Conservation (phyloP, 2,329 filamentous ascomycete species). For the Aspergillus phoenicis region DNA sequence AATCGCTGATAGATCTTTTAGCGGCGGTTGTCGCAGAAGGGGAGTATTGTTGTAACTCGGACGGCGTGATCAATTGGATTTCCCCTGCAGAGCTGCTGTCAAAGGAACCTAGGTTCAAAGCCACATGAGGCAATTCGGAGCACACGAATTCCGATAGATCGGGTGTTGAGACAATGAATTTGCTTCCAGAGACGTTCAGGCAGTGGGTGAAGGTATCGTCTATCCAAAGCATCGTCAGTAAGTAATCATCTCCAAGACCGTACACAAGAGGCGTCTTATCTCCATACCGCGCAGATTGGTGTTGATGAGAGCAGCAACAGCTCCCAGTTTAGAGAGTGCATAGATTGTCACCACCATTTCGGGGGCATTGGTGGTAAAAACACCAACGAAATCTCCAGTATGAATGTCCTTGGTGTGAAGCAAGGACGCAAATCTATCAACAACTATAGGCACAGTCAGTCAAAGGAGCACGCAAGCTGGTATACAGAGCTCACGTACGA, state of each 20-base stretch:
- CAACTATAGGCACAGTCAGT: constrained; percentile 35
- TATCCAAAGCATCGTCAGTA: constrained; percentile 17
- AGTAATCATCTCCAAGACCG: background rate
- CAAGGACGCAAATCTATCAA: constrained; percentile 48
- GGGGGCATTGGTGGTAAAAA: constrained; percentile 54
- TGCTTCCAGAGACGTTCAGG: constrained; percentile 45
- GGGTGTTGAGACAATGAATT: constrained; percentile 48
- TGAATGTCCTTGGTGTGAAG: constrained; percentile 42
- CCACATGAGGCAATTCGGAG: constrained; percentile 38
- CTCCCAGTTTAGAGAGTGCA: constrained; percentile 51
- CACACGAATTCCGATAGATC: constrained; percentile 44
- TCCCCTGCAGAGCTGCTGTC: constrained; percentile 25
- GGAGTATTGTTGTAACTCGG: constrained; percentile 31
- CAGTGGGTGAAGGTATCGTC: constrained; percentile 51
- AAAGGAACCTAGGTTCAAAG: constrained; percentile 45
- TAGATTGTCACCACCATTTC: constrained; percentile 51
- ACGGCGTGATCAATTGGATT: constrained; percentile 28
- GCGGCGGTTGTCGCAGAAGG: constrained; percentile 28
- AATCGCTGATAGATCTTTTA: constrained; percentile 39
- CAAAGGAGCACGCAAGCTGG: background rate
- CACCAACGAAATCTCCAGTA: constrained; percentile 47
- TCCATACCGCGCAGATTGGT: constrained; percentile 49
- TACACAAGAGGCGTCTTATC: background rate
- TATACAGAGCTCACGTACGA: constrained; percentile 32
- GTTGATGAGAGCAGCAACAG: constrained; percentile 51